A percentile compares a stretch with the other conserved stretches of the same genome.
Conservation (phyloP, 306 rosid genomes). For the Vigna trinervia region DNA sequence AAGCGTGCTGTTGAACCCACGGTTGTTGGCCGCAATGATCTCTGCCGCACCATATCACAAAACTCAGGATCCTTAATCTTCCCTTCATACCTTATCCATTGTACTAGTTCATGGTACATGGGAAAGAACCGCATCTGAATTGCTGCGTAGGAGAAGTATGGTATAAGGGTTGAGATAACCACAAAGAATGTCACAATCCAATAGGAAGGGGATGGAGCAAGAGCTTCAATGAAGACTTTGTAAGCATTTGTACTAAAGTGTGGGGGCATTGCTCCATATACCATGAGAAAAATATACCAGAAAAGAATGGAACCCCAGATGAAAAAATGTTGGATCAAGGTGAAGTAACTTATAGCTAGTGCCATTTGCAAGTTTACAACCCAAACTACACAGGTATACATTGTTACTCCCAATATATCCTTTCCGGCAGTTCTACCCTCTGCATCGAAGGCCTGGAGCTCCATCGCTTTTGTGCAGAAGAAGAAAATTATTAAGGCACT, state of each 20-base stretch:
- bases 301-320: constrained; percentile 28
- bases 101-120: constrained; percentile 18
- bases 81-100: constrained; percentile 28
- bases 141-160: constrained; percentile 24
- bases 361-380: constrained; percentile 17
- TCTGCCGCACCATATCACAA: constrained; percentile 11
- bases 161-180: constrained; percentile 35
- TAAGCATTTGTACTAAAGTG: constrained; percentile 1
- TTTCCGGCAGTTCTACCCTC: constrained; percentile 13
- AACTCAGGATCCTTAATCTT: constrained; percentile 25
- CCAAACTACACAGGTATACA: constrained; percentile 11
- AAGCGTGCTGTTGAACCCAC: constrained; percentile 2
- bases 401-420: constrained; percentile 20
- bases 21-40: not conserved
- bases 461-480: constrained; percentile 10
- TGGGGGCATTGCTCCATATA: constrained; percentile 9
- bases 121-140: constrained; percentile 36
- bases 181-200: constrained; percentile 40
- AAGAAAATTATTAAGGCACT: constrained; percentile 12
- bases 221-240: constrained; percentile 23
- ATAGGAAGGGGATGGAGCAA: constrained; percentile 31
- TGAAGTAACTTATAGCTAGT: constrained; percentile 28
- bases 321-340: constrained; percentile 30
- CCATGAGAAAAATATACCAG: constrained; percentile 25
- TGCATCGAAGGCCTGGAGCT: constrained; percentile 6